Evolutionary conservation across 208 protist genomes (phyloP).

Genomic region (Paratrypanosoma confusum): DNA sequence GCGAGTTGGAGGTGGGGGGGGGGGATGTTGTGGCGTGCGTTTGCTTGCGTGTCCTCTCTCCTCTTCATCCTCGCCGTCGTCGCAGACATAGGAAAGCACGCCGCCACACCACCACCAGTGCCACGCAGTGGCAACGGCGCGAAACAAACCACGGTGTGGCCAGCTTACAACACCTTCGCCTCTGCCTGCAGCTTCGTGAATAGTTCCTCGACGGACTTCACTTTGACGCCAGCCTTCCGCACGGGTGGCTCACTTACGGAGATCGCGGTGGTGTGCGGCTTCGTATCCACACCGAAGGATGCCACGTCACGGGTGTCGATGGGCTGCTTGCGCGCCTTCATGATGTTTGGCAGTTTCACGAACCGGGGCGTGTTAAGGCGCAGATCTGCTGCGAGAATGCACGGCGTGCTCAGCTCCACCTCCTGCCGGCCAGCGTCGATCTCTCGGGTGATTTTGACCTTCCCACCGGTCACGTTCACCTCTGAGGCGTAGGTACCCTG

Average conservation of each 20-base stretch:
- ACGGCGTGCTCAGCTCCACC: conserved; percentile 70
- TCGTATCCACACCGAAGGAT: conserved; percentile 80
- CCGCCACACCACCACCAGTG: too few relatives aligned
- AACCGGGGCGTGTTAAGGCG: conserved; percentile 95
- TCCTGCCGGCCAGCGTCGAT: conserved; percentile 92
- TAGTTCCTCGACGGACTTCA: conserved; percentile 85
- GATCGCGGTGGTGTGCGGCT: conserved; percentile 43
- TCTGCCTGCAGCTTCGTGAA: conserved; percentile 88
- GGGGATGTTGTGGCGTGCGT: too few relatives aligned
- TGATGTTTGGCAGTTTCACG: conserved; percentile 96
- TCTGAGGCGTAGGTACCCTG: conserved; percentile 92
- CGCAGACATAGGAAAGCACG: too few relatives aligned
- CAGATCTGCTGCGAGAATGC: conserved; percentile 82
- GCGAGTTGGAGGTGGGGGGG: too few relatives aligned
- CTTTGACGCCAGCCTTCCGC: conserved; percentile 82
- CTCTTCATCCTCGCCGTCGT: too few relatives aligned
- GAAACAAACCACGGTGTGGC: too few relatives aligned
- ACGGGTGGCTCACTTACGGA: conserved; percentile 67
- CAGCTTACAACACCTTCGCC: conserved; percentile 74
- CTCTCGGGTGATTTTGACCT: conserved; percentile 88
- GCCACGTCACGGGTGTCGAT: conserved; percentile 69
- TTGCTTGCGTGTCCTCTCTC: too few relatives aligned
- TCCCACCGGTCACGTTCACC: conserved; percentile 55
- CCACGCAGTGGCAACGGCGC: too few relatives aligned
- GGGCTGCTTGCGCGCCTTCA: conserved; percentile 96